Evolutionary conservation across 2,329 filamentous ascomycete species (phyloP), one percentile per base, ranked within the genome.

Genomic region (Lasiodiplodia gonubiensis): DNA sequence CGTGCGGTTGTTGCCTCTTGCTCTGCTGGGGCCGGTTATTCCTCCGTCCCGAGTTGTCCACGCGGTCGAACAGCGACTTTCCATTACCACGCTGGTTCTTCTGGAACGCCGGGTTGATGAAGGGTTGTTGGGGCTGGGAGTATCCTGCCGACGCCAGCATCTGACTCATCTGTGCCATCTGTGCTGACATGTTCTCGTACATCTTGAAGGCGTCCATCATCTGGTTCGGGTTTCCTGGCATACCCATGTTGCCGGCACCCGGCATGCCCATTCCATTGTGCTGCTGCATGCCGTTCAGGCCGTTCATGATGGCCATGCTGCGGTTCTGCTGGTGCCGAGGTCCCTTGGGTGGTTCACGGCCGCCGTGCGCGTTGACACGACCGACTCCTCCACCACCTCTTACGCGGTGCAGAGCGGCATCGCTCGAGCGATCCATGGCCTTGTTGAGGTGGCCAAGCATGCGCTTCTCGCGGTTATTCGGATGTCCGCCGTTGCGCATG

Each of bases 371-470:
- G 77, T 93, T 94, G 79, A 98, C 93, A 69, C 94, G 88, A 70
- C 93, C 92, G 71, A 86, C 87, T 69, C 92, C 91, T 65, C 82
- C 82, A 74, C 92, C 91, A 64, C 82, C 82, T 74, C 91, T 91
- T 53, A 95, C 90, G 66, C 92, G 90, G 78, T 96, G 94, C 68
- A 97, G 86, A 48, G 89, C 86, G n/a, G 86, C 85, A 72, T 97
- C 93, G 71, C 84, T 83, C 42, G 86, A 84, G 70, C 94, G 89
- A 73, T 96, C 92, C 88, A 97, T 89, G 16, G 89, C 88, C 74
- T 92, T 92, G 76, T 90, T 89, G 76, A 96, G 87, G 72, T 97
- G 93, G 60, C 93, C 92, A 67, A 97, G 85, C 84, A 97, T 89
- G 69, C 92, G 89, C 78, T 93, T 93, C 68, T 92, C 91, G 71